Percentiles rank a stretch among this genome's conserved stretches.
phyloP scores from a whole-genome alignment of 2,329 filamentous ascomycete genomes.

The Paracamarosporium sp. region DNA sequence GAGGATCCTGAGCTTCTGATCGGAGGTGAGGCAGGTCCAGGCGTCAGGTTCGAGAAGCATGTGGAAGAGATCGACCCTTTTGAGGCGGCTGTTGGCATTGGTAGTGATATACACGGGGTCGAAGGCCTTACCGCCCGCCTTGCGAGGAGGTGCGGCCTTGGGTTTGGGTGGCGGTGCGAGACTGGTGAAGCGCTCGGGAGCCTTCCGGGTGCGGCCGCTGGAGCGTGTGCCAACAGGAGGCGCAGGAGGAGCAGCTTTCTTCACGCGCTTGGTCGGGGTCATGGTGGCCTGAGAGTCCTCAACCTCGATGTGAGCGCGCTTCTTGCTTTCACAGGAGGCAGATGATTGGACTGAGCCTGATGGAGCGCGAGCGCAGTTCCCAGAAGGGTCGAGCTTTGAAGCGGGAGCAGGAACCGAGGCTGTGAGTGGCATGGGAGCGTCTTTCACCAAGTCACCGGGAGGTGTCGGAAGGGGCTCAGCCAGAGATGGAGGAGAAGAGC shows the following conservation, averaged over 20 bases:
- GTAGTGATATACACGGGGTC: slow-evolving; percentile 40
- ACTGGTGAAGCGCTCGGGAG: slow-evolving; percentile 30
- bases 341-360: slow-evolving; percentile 1
- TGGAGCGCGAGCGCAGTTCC: background rate
- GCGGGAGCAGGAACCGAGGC: background rate
- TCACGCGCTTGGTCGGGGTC: background rate
- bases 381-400: background rate
- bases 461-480: slow-evolving; percentile 8
- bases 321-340: slow-evolving; percentile 12
- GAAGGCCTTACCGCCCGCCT: slow-evolving; percentile 31
- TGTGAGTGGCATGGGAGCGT: background rate
- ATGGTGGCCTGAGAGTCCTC: background rate
- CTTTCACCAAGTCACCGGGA: background rate
- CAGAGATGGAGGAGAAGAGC: slow-evolving; percentile 21
- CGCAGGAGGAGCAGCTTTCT: slow-evolving; percentile 11
- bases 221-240: slow-evolving; percentile 15
- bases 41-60: slow-evolving; percentile 37
- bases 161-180: slow-evolving; percentile 13
- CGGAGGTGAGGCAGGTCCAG: slow-evolving; percentile 35
- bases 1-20: slow-evolving; percentile 29
- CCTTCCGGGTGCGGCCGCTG: slow-evolving; percentile 36
- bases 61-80: slow-evolving; percentile 42
- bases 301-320: slow-evolving; percentile 5
- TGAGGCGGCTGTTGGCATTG: slow-evolving; percentile 36
- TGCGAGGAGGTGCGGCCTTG: slow-evolving; percentile 12